Conservation (phyloP, 1,139 yeast species). For the Kodamaea ohmeri region DNA sequence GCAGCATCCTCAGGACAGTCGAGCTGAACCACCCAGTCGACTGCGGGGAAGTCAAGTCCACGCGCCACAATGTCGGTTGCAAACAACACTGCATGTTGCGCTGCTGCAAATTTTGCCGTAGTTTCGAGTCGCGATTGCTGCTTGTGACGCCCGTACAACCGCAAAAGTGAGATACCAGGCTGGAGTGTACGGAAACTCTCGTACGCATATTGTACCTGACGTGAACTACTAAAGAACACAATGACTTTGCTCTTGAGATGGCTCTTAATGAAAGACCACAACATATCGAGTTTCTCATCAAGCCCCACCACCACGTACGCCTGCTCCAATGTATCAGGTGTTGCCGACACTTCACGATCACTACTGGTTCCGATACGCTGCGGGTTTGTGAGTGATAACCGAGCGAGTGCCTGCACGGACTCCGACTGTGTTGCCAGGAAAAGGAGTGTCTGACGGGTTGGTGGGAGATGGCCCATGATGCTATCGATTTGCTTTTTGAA, state of each 20-base stretch:
- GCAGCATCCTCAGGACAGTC: slow-evolving; percentile 97
- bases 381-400: slow-evolving; percentile 81
- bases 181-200: slow-evolving; percentile 89
- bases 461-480: slow-evolving; percentile 78
- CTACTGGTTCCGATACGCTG: slow-evolving; percentile 62
- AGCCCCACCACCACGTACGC: slow-evolving; percentile 69
- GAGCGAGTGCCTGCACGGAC: slow-evolving; percentile 80
- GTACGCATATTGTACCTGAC: slow-evolving; percentile 91
- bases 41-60: slow-evolving; percentile 95
- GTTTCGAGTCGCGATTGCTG: slow-evolving; percentile 92
- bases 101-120: slow-evolving; percentile 76
- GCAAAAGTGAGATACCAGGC: slow-evolving; percentile 92
- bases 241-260: slow-evolving; percentile 83
- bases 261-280: slow-evolving; percentile 87
- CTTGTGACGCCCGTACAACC: slow-evolving; percentile 92
- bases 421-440: slow-evolving; percentile 95
- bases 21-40: slow-evolving; percentile 95
- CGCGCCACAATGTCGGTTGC: slow-evolving; percentile 98
- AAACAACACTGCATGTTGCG: slow-evolving; percentile 84
- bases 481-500: slow-evolving; percentile 86
- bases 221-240: slow-evolving; percentile 88
- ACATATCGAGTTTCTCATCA: slow-evolving; percentile 77
- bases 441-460: slow-evolving; percentile 80
- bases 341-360: slow-evolving; percentile 49
- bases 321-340: slow-evolving; percentile 86